phyloP scores from a whole-genome alignment of 1,284 basidiomycete genomes.

The Boletus smithii region DNA sequence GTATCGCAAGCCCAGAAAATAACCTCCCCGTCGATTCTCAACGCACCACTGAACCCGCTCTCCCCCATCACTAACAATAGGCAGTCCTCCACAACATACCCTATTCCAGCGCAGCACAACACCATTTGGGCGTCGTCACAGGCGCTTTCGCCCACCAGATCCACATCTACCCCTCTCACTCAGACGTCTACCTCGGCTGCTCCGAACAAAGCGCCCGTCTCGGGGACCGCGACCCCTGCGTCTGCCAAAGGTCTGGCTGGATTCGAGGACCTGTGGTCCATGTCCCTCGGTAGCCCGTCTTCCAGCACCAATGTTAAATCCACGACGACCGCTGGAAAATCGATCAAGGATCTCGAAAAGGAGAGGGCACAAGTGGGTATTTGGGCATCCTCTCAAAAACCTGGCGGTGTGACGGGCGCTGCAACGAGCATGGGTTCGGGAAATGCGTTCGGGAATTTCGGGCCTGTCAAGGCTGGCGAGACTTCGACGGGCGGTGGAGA shows the following conservation, averaged over 20 bases:
- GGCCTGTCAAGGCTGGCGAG: conserved; percentile 21
- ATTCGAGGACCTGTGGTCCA: conserved; percentile 91
- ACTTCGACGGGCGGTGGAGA: conserved; percentile 38
- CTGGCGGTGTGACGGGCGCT: conserved; percentile 12
- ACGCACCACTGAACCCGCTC: conserved; percentile 15
- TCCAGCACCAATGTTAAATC: conserved; percentile 25
- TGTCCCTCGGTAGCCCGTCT: conserved; percentile 63
- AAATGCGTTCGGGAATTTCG: conserved; percentile 48
- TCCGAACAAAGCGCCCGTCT: conserved; percentile 20
- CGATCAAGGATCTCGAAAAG: conserved; percentile 82
- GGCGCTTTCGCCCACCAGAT: conserved; percentile 24
- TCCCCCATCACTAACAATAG: conserved; percentile 16
- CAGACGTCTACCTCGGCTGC: conserved; percentile 6
- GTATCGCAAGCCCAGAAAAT: conserved; percentile 13
- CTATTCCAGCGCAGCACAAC: conserved; percentile 22
- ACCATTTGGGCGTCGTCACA: conserved; percentile 24
- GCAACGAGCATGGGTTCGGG: conserved; percentile 30
- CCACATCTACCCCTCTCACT: conserved; percentile 9
- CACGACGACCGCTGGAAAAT: conserved; percentile 51
- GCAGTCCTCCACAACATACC: conserved; percentile 18
- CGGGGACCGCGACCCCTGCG: conserved; percentile 25
- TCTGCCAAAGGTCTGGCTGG: conserved; percentile 39
- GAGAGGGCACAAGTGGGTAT: conserved; percentile 78
- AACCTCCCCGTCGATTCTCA: conserved; percentile 14
- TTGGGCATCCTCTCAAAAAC: conserved; percentile 57